Evolutionary conservation across 2,329 filamentous ascomycete genomes (phyloP).

Genomic region (Fusarium proliferatum): DNA sequence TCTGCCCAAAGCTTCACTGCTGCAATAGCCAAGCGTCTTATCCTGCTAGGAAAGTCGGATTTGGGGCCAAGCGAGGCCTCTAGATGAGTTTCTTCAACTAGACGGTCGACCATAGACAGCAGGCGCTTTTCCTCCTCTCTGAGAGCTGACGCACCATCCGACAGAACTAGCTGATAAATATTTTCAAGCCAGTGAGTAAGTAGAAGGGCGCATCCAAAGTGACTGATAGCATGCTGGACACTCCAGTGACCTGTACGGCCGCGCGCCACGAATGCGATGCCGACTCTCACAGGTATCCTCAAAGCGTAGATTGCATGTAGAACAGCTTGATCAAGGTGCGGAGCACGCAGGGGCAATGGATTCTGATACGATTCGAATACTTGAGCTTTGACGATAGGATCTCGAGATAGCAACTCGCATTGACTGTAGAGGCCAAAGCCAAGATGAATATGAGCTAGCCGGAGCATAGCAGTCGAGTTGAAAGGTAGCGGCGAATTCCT

Average conservation of each 20-base stretch:
- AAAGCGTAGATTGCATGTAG: slow-evolving; percentile 26
- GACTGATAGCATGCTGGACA: slow-evolving; percentile 22
- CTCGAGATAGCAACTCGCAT: neutral
- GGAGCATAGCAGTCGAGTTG: slow-evolving; percentile 4
- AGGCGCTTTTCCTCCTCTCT: neutral
- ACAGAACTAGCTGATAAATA: neutral
- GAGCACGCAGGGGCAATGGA: neutral
- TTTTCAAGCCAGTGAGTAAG: slow-evolving; percentile 21
- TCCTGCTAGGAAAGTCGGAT: neutral
- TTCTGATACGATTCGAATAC: slow-evolving; percentile 1
- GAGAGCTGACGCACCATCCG: neutral
- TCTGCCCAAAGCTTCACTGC: slow-evolving; percentile 23
- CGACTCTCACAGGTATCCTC: slow-evolving; percentile 22
- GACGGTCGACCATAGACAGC: neutral
- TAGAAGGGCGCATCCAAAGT: slow-evolving; percentile 25
- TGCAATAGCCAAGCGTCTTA: slow-evolving; percentile 8
- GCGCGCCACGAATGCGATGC: slow-evolving; percentile 26
- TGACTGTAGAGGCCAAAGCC: neutral
- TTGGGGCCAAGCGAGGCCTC: neutral
- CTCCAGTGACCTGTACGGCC: slow-evolving; percentile 28
- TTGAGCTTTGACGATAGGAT: neutral
- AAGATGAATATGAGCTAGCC: neutral
- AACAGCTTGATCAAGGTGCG: slow-evolving; percentile 22
- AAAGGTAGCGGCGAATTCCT: neutral
- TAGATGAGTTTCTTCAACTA: neutral